Conservation (phyloP, 2,329 filamentous ascomycete species). For the Claviceps humidiphila region DNA sequence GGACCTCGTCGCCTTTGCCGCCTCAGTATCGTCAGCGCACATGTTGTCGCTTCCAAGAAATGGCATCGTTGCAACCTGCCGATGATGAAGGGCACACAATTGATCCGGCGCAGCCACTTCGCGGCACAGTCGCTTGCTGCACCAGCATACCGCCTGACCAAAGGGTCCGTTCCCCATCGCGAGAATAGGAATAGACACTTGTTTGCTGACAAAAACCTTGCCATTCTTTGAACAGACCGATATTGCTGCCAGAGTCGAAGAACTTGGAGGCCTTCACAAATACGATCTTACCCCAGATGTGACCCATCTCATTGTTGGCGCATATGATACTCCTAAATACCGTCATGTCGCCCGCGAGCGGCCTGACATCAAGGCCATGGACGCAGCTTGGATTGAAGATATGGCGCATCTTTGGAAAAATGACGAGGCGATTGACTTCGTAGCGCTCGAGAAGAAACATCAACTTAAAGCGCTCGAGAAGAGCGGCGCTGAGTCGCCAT, state of each 20-base stretch:
- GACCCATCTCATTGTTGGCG: slow-evolving; percentile 85
- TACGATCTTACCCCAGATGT: slow-evolving; percentile 92
- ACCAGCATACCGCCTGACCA: slow-evolving; percentile 71
- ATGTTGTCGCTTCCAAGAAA: slow-evolving; percentile 8
- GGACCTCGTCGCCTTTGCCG: background rate
- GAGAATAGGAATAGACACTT: background rate
- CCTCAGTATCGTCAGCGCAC: background rate
- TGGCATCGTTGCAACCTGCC: slow-evolving; percentile 15
- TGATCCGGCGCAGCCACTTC: slow-evolving; percentile 51
- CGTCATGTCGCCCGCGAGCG: slow-evolving; percentile 85
- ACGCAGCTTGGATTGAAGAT: slow-evolving; percentile 71
- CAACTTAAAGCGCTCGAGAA: slow-evolving; percentile 50
- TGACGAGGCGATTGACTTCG: slow-evolving; percentile 65
- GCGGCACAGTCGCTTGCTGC: slow-evolving; percentile 70
- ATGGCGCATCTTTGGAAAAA: slow-evolving; percentile 69
- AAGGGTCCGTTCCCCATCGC: slow-evolving; percentile 40
- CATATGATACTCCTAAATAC: slow-evolving; percentile 85
- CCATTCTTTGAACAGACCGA: slow-evolving; percentile 27
- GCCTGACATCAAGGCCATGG: slow-evolving; percentile 72
- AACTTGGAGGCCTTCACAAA: slow-evolving; percentile 80
- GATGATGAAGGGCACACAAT: slow-evolving; percentile 20
- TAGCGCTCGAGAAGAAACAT: slow-evolving; percentile 53
- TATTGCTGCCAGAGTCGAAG: slow-evolving; percentile 49
- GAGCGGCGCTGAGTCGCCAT: slow-evolving; percentile 27
- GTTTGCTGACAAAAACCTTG: background rate